Evolutionary conservation across 2,329 filamentous ascomycete genomes (phyloP).

Genomic region (Pseudogymnoascus sp.): DNA sequence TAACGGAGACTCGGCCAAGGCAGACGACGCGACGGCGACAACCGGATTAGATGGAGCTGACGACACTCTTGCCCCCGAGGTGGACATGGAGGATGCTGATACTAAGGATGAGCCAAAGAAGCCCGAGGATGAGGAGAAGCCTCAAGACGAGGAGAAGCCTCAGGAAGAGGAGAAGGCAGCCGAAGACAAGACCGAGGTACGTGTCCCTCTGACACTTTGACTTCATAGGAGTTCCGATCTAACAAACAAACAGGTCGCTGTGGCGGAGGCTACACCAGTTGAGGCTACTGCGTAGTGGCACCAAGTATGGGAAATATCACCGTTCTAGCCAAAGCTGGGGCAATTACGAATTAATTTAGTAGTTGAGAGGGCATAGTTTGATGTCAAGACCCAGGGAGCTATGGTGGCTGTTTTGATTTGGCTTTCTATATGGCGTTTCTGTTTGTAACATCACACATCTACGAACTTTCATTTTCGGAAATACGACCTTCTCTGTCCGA

Average conservation of each 20-base stretch:
- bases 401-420: constrained; percentile 9
- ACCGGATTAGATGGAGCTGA: constrained; percentile 21
- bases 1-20: constrained; percentile 33
- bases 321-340: constrained; percentile 5
- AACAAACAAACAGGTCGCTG: not conserved
- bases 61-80: constrained; percentile 26
- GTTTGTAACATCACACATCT: constrained; percentile 9
- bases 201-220: not conserved
- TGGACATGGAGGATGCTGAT: constrained; percentile 29
- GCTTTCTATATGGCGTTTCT: constrained; percentile 6
- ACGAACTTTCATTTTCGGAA: constrained; percentile 1
- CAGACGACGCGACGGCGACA: constrained; percentile 25
- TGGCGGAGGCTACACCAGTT: not conserved
- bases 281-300: not conserved
- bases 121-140: constrained; percentile 34
- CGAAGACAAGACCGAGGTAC: constrained; percentile 8
- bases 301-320: not conserved
- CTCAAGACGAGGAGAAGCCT: constrained; percentile 1
- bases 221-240: not conserved
- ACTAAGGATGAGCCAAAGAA: constrained; percentile 34
- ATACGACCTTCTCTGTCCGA: constrained; percentile 4
- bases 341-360: constrained; percentile 9
- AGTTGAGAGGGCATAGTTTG: constrained; percentile 1
- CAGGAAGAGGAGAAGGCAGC: constrained; percentile 10
- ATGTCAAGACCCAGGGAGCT: not conserved